Conservation (phyloP, 495 filamentous ascomycete genomes). For the Lepraria neglecta region DNA sequence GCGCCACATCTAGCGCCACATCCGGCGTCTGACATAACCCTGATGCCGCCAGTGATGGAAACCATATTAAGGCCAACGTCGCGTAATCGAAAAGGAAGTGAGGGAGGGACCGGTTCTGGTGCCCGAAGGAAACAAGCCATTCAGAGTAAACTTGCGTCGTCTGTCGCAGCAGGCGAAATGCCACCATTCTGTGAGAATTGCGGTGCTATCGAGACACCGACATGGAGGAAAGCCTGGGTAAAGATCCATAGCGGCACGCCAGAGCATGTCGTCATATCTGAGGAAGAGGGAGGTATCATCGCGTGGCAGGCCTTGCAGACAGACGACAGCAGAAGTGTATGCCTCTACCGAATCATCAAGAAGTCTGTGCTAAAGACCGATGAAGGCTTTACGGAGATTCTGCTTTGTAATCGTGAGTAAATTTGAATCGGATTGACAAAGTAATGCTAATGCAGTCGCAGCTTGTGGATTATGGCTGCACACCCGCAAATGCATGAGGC, state of each 20-base stretch:
- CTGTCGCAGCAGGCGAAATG: constrained; percentile 63
- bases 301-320: constrained; percentile 58
- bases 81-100: constrained; percentile 18
- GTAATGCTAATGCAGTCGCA: constrained; percentile 31
- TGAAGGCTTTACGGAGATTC: constrained; percentile 57
- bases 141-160: constrained; percentile 56
- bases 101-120: constrained; percentile 35
- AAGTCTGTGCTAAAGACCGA: constrained; percentile 63
- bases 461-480: constrained; percentile 90
- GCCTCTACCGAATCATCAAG: constrained; percentile 65
- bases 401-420: constrained; percentile 82
- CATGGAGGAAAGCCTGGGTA: constrained; percentile 84
- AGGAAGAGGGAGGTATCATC: constrained; percentile 57
- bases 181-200: constrained; percentile 88
- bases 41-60: constrained; percentile 11
- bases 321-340: constrained; percentile 52
- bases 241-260: constrained; percentile 59
- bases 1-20: constrained; percentile 25
- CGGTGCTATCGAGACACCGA: constrained; percentile 88
- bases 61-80: constrained; percentile 14
- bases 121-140: constrained; percentile 51
- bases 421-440: constrained; percentile 1
- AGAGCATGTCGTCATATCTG: constrained; percentile 56
- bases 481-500: constrained; percentile 79
- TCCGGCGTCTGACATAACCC: constrained; percentile 22